A percentile compares a stretch with the other conserved stretches of the same genome.
Evolutionary conservation across 176 grass and related monocot species (phyloP).

Genomic region (Triticum urartu): DNA sequence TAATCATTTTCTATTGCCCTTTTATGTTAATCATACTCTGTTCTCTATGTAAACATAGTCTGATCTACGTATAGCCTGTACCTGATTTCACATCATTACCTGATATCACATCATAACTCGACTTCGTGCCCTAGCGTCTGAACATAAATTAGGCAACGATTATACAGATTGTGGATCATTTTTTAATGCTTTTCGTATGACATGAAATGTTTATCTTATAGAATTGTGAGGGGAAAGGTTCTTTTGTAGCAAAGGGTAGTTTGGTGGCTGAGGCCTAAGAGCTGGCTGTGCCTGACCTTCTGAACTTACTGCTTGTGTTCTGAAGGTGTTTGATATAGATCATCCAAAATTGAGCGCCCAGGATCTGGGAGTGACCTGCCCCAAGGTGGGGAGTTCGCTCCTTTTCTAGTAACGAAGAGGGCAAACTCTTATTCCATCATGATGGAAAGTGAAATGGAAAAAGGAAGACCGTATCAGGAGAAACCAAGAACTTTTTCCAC

Average conservation of each 20-base stretch:
- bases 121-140: background rate
- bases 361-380: conserved; percentile 75
- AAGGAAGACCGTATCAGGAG: conserved; percentile 66
- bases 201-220: conserved; percentile 20
- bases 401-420: conserved; percentile 65
- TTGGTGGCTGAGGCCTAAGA: conserved; percentile 7
- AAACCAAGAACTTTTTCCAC: conserved; percentile 77
- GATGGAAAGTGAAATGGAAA: conserved; percentile 95
- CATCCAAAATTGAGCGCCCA: conserved; percentile 71
- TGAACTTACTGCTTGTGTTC: background rate
- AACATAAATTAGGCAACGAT: background rate
- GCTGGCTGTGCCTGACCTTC: conserved; percentile 30
- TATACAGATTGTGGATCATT: background rate
- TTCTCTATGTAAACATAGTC: background rate
- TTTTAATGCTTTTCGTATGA: conserved; percentile 7
- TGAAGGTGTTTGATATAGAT: conserved; percentile 33
- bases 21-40: background rate
- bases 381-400: conserved; percentile 81
- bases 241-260: background rate
- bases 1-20: background rate
- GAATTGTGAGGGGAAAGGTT: background rate
- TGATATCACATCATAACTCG: conserved; percentile 4
- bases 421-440: conserved; percentile 67
- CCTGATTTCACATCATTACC: conserved; percentile 16
- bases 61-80: background rate